Evolutionary conservation across 73 alveolate genomes (phyloP).

Genomic region (Paramecium primaurelia): DNA sequence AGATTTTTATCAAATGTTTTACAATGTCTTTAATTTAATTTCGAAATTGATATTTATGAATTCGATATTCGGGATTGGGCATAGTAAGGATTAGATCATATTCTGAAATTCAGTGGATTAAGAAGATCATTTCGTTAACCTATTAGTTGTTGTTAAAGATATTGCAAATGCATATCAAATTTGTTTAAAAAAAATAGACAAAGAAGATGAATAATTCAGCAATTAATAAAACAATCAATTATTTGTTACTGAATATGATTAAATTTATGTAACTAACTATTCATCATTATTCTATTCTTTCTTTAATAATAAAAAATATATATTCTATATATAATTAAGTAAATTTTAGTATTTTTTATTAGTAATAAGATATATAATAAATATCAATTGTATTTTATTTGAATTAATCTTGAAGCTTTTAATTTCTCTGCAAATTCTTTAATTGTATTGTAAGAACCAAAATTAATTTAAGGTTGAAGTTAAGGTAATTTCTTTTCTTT

Average conservation of each 20-base stretch:
- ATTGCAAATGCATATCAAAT: not conserved
- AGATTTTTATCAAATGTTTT: not conserved
- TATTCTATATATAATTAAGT: not conserved
- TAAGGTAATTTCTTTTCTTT: not conserved
- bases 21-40: not conserved
- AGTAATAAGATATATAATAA: not conserved
- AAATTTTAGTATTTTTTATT: not conserved
- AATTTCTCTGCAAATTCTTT: conserved; percentile 8
- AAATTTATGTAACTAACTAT: not conserved
- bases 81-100: conserved; percentile 10
- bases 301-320: not conserved
- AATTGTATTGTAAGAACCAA: not conserved
- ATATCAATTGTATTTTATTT: not conserved
- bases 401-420: not conserved
- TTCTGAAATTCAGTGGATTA: conserved; percentile 3
- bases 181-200: not conserved
- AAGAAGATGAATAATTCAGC: not conserved
- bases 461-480: not conserved
- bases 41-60: not conserved
- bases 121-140: conserved; percentile 31
- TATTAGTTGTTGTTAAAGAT: not conserved
- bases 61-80: conserved; percentile 30
- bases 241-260: not conserved
- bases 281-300: not conserved
- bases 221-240: not conserved